phyloP scores from a whole-genome alignment of 371 early-diverging fungal species.

The Mucor mucedo region DNA sequence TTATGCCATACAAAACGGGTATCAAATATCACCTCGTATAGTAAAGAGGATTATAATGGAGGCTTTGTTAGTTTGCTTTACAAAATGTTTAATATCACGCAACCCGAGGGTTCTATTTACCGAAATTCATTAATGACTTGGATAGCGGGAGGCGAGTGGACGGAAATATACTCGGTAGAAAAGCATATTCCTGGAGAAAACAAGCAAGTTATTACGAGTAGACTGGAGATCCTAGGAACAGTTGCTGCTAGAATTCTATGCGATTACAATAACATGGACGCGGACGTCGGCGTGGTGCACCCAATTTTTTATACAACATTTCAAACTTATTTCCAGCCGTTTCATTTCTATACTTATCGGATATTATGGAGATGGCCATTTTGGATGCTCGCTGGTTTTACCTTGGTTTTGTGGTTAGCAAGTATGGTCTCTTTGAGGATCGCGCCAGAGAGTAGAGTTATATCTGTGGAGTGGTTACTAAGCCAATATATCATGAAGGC shows the following conservation, averaged over 20 bases:
- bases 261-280: neutral
- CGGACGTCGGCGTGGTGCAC: no score
- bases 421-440: neutral
- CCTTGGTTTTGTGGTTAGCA: neutral
- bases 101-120: neutral
- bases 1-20: neutral
- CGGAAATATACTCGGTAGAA: no score
- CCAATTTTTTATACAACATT: neutral
- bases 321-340: neutral
- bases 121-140: no score
- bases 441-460: neutral
- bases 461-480: neutral
- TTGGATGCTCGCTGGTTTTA: neutral
- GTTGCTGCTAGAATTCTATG: neutral
- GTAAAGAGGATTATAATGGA: neutral
- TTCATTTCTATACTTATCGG: neutral
- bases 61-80: neutral
- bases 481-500: neutral
- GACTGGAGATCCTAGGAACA: neutral
- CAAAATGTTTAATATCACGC: neutral
- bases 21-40: no score
- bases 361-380: conserved; percentile 1
- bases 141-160: no score
- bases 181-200: no score
- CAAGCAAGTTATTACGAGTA: no score